Evolutionary conservation across 192 early-diverging fungal species (phyloP).

Genomic region (Chytriomyces sp.): DNA sequence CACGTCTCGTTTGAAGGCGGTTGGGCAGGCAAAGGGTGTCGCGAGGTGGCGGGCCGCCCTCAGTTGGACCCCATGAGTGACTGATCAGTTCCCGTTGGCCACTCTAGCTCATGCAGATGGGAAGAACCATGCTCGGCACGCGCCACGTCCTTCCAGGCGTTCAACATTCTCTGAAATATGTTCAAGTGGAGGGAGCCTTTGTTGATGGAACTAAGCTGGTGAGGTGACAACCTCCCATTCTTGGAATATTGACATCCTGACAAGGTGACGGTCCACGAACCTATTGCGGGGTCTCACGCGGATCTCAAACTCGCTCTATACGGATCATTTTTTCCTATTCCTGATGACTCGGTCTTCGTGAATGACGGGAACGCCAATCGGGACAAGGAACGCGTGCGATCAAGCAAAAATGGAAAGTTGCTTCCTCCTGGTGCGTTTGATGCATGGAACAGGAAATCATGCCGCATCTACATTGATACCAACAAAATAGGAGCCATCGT

Average conservation of each 20-base stretch:
- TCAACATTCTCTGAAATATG: slow-evolving; percentile 70
- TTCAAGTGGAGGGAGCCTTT: slow-evolving; percentile 83
- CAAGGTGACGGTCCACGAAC: slow-evolving; percentile 82
- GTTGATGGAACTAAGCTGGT: slow-evolving; percentile 89
- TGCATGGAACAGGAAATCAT: too few relatives aligned
- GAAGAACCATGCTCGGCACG: slow-evolving; percentile 83
- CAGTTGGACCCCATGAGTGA: too few relatives aligned
- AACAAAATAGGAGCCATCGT: slow-evolving; percentile 37
- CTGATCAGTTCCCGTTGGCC: too few relatives aligned
- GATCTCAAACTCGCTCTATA: slow-evolving; percentile 83
- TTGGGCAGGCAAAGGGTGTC: too few relatives aligned
- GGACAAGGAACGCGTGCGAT: too few relatives aligned
- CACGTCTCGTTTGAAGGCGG: not conserved
- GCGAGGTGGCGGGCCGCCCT: too few relatives aligned
- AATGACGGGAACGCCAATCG: too few relatives aligned
- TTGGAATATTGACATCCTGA: not conserved
- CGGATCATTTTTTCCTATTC: slow-evolving; percentile 83
- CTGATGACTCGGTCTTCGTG: slow-evolving; percentile 31
- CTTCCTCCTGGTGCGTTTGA: too few relatives aligned
- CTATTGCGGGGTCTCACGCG: slow-evolving; percentile 81
- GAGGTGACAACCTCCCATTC: too few relatives aligned
- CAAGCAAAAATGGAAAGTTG: too few relatives aligned
- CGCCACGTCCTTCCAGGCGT: slow-evolving; percentile 80
- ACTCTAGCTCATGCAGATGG: slow-evolving; percentile 75
- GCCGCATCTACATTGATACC: too few relatives aligned